These are phyloP conservation scores for Phytopythium ostracodes DNA, from an alignment of 352 stramenopile species.

Conservation along the genomic window DNA sequence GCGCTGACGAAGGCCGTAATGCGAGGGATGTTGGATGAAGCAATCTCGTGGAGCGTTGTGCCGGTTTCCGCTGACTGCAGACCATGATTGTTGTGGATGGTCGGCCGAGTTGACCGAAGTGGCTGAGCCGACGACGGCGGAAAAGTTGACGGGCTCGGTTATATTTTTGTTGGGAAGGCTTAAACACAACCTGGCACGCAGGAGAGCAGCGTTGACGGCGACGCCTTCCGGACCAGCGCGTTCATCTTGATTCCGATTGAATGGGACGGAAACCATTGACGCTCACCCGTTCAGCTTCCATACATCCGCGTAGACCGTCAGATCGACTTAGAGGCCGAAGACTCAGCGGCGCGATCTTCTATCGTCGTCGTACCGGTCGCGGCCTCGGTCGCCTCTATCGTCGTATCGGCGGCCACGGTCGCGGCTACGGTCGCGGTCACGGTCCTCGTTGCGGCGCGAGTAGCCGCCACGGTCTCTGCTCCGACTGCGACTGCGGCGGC, in stretches of 20 bases:
- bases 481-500: constrained; percentile 32
- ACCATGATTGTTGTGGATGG: background rate
- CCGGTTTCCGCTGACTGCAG: background rate
- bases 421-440: constrained; percentile 31
- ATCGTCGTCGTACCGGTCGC: constrained; percentile 39
- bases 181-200: constrained; percentile 54
- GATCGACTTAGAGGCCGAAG: background rate
- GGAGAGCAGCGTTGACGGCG: constrained; percentile 8
- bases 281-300: background rate
- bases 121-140: constrained; percentile 18
- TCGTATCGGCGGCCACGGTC: constrained; percentile 41
- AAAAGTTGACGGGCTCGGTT: constrained; percentile 49
- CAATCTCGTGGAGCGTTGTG: background rate
- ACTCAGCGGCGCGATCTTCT: constrained; percentile 24
- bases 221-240: constrained; percentile 5
- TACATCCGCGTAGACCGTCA: constrained; percentile 12
- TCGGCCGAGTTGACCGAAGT: constrained; percentile 17
- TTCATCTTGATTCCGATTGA: background rate
- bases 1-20: background rate
- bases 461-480: constrained; percentile 37
- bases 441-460: constrained; percentile 40
- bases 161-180: constrained; percentile 50
- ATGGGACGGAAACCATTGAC: background rate
- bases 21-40: background rate
- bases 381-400: constrained; percentile 46